These are phyloP conservation scores for Phytophthora uliginosa DNA, from an alignment of 352 stramenopile species.

Conservation along the genomic window DNA sequence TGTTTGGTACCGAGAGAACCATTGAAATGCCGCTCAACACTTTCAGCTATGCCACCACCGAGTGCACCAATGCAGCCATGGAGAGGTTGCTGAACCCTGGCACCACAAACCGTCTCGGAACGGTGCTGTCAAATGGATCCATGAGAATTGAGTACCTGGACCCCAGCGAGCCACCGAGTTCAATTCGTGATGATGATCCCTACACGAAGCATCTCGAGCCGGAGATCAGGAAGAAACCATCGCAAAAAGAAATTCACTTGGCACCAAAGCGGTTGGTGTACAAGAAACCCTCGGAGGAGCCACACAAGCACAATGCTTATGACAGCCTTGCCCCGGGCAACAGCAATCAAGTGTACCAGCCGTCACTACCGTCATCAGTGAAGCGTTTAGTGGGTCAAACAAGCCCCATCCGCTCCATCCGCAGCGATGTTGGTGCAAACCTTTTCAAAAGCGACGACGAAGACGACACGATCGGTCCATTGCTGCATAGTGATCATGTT, in stretches of 20 bases:
- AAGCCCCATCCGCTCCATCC: constrained; percentile 22
- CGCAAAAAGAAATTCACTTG: constrained; percentile 8
- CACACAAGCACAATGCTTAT: constrained; percentile 16
- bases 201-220: constrained; percentile 15
- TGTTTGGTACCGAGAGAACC: constrained; percentile 37
- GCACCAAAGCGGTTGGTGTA: background rate
- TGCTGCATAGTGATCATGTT: constrained; percentile 25
- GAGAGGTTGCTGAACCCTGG: constrained; percentile 37
- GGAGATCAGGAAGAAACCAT: background rate
- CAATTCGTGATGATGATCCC: constrained; percentile 22
- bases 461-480: constrained; percentile 15
- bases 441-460: constrained; percentile 24
- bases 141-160: constrained; percentile 54
- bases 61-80: constrained; percentile 35
- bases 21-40: constrained; percentile 35
- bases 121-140: constrained; percentile 41
- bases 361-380: constrained; percentile 19
- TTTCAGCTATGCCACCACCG: constrained; percentile 31
- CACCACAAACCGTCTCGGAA: constrained; percentile 29
- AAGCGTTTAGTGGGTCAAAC: constrained; percentile 18
- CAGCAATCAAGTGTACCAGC: constrained; percentile 22
- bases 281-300: constrained; percentile 9
- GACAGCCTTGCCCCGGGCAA: constrained; percentile 13
- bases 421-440: constrained; percentile 13
- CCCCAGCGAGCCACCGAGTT: constrained; percentile 43